A percentile compares a stretch with the other conserved stretches of the same genome.
phyloP scores from a whole-genome alignment of 192 early-diverging fungal species.

The Coemansia aciculifera region DNA sequence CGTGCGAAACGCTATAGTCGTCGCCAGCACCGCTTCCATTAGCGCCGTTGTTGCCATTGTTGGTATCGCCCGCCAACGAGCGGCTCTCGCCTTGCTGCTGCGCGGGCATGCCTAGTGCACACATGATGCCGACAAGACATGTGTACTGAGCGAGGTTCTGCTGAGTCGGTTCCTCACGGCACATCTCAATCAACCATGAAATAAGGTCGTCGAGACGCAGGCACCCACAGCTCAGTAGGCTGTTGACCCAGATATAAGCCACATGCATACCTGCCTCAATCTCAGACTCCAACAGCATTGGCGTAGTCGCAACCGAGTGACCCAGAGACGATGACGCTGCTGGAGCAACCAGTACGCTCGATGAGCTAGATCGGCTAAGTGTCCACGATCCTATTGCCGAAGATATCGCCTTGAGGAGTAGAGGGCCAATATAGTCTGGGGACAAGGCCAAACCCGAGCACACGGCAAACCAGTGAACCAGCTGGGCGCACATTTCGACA shows the following conservation, averaged over 20 bases:
- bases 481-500: conserved; percentile 32
- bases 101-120: conserved; percentile 26
- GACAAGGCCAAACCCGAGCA: conserved; percentile 18
- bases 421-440: conserved; percentile 8
- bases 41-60: not conserved
- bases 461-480: conserved; percentile 29
- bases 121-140: conserved; percentile 28
- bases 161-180: conserved; percentile 9
- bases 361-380: not conserved
- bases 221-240: conserved; percentile 28
- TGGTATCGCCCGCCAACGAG: not conserved
- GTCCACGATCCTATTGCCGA: conserved; percentile 16
- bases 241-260: conserved; percentile 22
- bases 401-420: conserved; percentile 14
- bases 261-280: conserved; percentile 19
- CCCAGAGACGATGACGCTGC: not conserved
- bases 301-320: conserved; percentile 2
- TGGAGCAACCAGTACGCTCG: not conserved
- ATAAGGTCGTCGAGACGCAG: conserved; percentile 32
- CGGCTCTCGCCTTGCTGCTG: not conserved
- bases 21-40: not conserved
- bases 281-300: conserved; percentile 13
- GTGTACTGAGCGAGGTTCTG: conserved; percentile 19
- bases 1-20: not conserved
- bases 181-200: conserved; percentile 33